Percentiles rank a stretch among this genome's conserved stretches.
Conservation (phyloP, 176 grass and related monocot genomes). For the Poa pratensis region DNA sequence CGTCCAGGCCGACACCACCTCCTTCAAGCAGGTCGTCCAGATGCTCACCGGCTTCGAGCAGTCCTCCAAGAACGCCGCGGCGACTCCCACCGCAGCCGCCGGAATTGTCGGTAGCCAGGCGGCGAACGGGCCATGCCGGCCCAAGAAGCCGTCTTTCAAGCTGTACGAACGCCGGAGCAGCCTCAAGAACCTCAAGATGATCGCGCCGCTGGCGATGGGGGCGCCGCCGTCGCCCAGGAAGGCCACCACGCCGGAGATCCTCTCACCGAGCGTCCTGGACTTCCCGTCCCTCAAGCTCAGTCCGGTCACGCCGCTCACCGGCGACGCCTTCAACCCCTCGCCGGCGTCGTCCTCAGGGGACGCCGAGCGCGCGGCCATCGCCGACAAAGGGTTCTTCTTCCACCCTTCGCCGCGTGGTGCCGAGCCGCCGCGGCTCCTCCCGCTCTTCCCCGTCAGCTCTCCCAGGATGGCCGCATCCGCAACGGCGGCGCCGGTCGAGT, state of each 20-base stretch:
- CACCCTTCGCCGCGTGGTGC: conserved; percentile 80
- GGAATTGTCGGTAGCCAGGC: conserved; percentile 27
- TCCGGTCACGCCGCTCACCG: conserved; percentile 81
- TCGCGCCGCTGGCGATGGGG: conserved; percentile 78
- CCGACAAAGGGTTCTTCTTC: conserved; percentile 84
- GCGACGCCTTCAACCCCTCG: conserved; percentile 74
- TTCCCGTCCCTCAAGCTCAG: conserved; percentile 87
- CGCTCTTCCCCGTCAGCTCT: conserved; percentile 86
- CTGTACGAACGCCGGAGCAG: conserved; percentile 92
- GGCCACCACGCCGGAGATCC: conserved; percentile 57
- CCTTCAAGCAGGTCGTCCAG: conserved; percentile 99
- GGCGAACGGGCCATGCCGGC: conserved; percentile 48
- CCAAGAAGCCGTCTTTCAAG: conserved; percentile 97
- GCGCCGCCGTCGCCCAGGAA: conserved; percentile 51
- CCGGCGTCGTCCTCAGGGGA: conserved; percentile 56
- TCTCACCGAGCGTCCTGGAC: conserved; percentile 92
- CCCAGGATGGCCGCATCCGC: conserved; percentile 59
- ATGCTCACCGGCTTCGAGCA: conserved; percentile 90
- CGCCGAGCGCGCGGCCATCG: conserved; percentile 83
- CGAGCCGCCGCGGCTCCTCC: conserved; percentile 84
- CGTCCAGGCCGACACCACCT: conserved; percentile 84
- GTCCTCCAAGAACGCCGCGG: conserved; percentile 41
- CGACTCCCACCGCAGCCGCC: background rate
- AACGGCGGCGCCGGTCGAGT: conserved; percentile 33
- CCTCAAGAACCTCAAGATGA: conserved; percentile 93